Evolutionary conservation across 2,329 filamentous ascomycete genomes (phyloP), one percentile per base, ranked within the genome.

Genomic region (Neofusicoccum parvum): DNA sequence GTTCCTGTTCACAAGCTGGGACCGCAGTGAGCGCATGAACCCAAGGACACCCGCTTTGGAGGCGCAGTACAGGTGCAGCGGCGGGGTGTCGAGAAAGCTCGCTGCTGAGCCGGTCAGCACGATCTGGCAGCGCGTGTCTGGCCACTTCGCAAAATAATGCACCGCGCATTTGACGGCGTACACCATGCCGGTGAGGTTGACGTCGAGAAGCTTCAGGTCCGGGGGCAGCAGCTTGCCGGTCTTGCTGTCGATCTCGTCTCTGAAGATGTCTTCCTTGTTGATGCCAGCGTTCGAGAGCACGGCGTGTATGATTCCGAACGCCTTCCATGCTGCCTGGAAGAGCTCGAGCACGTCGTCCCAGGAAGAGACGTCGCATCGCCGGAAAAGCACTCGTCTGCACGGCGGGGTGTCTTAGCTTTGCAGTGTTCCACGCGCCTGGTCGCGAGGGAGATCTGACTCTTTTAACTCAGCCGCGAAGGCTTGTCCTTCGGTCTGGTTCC

Each of bases 21-120:
- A 67, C 39, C 70, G 66, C 56, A 73, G 54, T 2, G 67, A 67
- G 12, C 71, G 67, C 71, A 73, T 72, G 20, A 73, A 62, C 2
- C 71, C 71, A 32, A 73, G 46, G 0, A 72, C 67, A 3, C 71
- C 71, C 65, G 71, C 70, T 45, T 73, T 73, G 48, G 69, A 69
- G 43, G 71, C 71, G 14, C 69, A 66, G 53, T 73, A 73, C 20
- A 69, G 65, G 7, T 70, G 64, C 37, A 71, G 46, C 12, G 69
- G 70, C 11, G 68, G 68, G 45, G 68, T 66, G 32, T 72, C 70
- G 34, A 72, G 69, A 45, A 71, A 72, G 9, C 70, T 66, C 9
- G 67, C 71, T 5, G 70, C 70, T 23, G 70, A 70, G 6, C 62
- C 65, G 39, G 70, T 73, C 50, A 72, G 65, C 5, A 73, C 65